Evolutionary conservation across 2,329 filamentous ascomycete species (phyloP).

Genomic region (Trichoderma sp.): DNA sequence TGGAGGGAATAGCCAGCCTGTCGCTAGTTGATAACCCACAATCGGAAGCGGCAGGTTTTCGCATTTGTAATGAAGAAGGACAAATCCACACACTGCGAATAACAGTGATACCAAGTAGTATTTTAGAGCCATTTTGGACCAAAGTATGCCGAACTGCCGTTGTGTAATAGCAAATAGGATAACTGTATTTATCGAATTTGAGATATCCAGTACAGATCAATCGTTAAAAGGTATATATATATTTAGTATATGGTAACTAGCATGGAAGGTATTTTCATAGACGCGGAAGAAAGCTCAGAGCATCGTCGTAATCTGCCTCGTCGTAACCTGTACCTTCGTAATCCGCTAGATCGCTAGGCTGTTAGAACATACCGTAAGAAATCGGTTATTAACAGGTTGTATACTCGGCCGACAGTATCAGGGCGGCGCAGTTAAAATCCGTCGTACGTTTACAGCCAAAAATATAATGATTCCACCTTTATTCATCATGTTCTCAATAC

Average conservation of each 20-base stretch:
- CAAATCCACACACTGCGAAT: background rate
- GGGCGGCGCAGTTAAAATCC: background rate
- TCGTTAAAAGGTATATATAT: background rate
- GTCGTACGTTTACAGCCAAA: background rate
- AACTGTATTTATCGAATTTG: background rate
- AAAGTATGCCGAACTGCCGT: background rate
- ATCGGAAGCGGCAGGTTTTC: background rate
- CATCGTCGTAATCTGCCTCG: background rate
- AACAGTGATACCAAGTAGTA: background rate
- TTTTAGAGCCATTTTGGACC: background rate
- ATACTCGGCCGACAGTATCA: background rate
- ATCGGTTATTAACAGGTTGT: background rate
- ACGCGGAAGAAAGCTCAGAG: background rate
- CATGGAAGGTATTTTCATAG: accelerated
- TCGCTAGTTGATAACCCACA: background rate
- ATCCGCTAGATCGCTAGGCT: background rate
- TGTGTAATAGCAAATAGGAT: background rate
- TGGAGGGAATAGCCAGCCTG: background rate
- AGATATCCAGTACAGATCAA: background rate
- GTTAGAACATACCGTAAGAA: background rate
- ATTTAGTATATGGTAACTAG: background rate
- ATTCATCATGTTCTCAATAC: background rate
- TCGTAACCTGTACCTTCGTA: background rate
- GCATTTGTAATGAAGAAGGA: background rate
- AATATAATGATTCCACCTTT: background rate